These are phyloP conservation scores for Xylaria sp. DNA, from an alignment of 2,329 filamentous ascomycete genomes.

Conservation along the genomic window DNA sequence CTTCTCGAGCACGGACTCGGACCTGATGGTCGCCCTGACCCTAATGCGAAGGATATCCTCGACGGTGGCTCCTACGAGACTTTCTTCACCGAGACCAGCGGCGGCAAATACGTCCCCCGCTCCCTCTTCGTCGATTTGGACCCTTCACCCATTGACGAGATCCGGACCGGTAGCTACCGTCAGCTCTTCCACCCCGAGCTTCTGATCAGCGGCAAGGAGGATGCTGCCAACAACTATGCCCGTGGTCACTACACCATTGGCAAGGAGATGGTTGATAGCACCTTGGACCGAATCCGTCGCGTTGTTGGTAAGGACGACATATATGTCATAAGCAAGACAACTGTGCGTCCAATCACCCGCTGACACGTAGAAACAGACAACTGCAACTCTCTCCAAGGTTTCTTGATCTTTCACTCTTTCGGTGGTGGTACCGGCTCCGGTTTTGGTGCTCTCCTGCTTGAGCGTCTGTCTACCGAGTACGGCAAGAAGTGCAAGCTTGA, in stretches of 20 bases:
- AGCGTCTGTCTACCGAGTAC: slow-evolving; percentile 78
- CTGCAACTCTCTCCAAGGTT: slow-evolving; percentile 77
- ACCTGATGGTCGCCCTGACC: slow-evolving; percentile 71
- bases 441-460: slow-evolving; percentile 76
- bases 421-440: slow-evolving; percentile 78
- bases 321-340: neutral
- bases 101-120: slow-evolving; percentile 77
- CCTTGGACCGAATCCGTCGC: slow-evolving; percentile 76
- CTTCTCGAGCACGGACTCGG: slow-evolving; percentile 78
- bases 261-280: slow-evolving; percentile 79
- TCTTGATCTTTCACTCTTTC: slow-evolving; percentile 80
- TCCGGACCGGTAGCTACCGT: slow-evolving; percentile 74
- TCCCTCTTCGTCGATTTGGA: slow-evolving; percentile 79
- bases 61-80: slow-evolving; percentile 76
- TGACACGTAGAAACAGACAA: slow-evolving; percentile 64
- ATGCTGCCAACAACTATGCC: slow-evolving; percentile 82
- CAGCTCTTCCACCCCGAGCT: slow-evolving; percentile 79
- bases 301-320: slow-evolving; percentile 67
- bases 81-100: slow-evolving; percentile 79
- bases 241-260: slow-evolving; percentile 81
- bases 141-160: slow-evolving; percentile 79
- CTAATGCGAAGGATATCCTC: slow-evolving; percentile 67
- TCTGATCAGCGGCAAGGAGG: slow-evolving; percentile 79
- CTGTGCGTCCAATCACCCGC: slow-evolving; percentile 13
- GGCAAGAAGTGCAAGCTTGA: slow-evolving; percentile 83